Evolutionary conservation across 208 protist genomes (phyloP).

Genomic region (Crithidia expoeki): DNA sequence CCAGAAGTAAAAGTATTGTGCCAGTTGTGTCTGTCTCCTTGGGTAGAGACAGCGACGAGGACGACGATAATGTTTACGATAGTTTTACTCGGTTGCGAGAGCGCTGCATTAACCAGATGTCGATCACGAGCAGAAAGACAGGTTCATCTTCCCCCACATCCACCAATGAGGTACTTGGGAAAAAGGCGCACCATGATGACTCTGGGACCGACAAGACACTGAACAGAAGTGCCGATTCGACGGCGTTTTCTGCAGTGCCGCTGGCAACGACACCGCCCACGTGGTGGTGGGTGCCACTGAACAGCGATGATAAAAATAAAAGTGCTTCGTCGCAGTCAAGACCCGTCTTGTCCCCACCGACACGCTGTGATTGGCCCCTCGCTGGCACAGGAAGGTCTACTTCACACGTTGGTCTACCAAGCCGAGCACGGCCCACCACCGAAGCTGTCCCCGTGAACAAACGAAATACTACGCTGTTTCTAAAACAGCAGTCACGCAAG

Average conservation of each 20-base stretch:
- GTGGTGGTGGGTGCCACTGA: constrained; percentile 16
- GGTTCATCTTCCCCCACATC: neutral
- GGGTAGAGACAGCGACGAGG: neutral
- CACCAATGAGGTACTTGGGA: neutral
- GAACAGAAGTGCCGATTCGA: neutral
- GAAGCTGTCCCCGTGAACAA: neutral
- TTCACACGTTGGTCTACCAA: neutral
- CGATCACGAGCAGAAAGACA: neutral
- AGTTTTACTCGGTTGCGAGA: constrained; percentile 7
- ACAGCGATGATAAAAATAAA: neutral
- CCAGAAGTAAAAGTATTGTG: neutral
- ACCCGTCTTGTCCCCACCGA: neutral
- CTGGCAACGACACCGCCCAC: neutral
- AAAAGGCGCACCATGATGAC: neutral
- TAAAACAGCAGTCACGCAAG: neutral
- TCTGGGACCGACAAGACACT: neutral
- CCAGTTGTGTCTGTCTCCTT: constrained; percentile 21
- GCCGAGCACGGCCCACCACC: too few relatives aligned
- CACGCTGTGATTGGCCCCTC: neutral
- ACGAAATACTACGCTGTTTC: neutral
- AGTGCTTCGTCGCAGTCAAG: neutral
- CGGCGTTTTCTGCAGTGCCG: neutral
- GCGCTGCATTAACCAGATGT: neutral
- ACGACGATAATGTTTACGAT: neutral
- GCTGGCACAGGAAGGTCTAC: neutral